Base-by-base conservation (phyloP, 208 protist genomes). In the Crithidia bombi region DNA sequence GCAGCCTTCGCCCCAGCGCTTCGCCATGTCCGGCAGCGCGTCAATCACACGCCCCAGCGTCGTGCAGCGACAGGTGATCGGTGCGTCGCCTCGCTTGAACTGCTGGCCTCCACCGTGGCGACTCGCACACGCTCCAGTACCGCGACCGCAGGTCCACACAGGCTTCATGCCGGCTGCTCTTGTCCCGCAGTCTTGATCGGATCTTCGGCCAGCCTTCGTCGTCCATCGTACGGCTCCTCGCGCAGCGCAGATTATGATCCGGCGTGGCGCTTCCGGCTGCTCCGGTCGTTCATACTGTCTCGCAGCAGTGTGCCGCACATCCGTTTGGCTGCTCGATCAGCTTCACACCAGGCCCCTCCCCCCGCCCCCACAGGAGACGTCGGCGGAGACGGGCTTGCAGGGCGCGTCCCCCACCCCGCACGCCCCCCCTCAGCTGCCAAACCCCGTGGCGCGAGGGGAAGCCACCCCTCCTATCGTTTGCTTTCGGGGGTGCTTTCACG, bases 81-180 rank as follows among this genome's bases (percentile, higher is more conserved):
- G 38, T 88, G 86, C 11, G 76, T 94, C 7, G 77, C 91, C 69
- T 97, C 91, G n/a, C 65, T 71, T 82, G 44, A 77, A 77, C 28
- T 84, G 79, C 43, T 76, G 46, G 2, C 91, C 92, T 52, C 69
- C 79, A 14, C 81, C 92, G 2, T 83, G n/a, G 82, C 41, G 70
- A 85, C 32, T 78, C 75, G 7, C 61, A 68, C 33, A 83, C 80
- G 3, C 94, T 70, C 71, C 98, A 92, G 15, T 81, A 93, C 15
- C 96, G n/a, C n/a, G n/a, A n/a, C 96, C 2, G 96, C 96, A 41
- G 98, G 87, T 70, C 98, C 96, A n/a, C 17, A 98, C 86, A 17
- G 98, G 85, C 65, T 97, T 95, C 21, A 95, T 70, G n/a, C 46
- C 86, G 85, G 68, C 82, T 87, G 38, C 14, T 85, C 43, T 59